Conservation (phyloP, 208 protist species). For the Trypanosoma scelopori region DNA sequence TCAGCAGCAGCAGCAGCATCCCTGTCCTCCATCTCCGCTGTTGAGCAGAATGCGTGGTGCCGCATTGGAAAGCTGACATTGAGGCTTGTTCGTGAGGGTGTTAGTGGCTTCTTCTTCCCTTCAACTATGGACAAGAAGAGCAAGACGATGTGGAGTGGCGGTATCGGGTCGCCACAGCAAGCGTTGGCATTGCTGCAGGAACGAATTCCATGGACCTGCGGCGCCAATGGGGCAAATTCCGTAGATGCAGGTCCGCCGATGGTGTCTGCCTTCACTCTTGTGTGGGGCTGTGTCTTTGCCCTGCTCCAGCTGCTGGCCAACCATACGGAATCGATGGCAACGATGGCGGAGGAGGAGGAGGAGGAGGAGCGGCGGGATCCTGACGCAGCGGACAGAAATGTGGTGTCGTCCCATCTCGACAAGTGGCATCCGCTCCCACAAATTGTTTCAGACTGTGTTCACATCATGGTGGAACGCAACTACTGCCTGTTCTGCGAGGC, state of each 20-base stretch:
- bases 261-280: constrained; percentile 20
- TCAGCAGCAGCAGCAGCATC: too few relatives aligned
- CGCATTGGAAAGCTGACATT: constrained; percentile 12
- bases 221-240: background rate
- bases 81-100: constrained; percentile 7
- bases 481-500: constrained; percentile 11
- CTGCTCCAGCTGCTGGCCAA: constrained; percentile 7
- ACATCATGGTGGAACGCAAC: constrained; percentile 23
- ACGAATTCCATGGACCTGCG: constrained; percentile 6
- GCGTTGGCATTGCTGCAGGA: constrained; percentile 12
- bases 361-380: background rate
- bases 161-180: background rate
- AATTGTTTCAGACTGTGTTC: constrained; percentile 15
- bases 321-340: too few relatives aligned
- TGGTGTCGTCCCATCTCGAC: background rate
- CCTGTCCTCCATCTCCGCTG: background rate
- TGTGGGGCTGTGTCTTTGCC: constrained; percentile 11
- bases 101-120: background rate
- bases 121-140: background rate
- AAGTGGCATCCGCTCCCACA: background rate
- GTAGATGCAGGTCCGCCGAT: background rate
- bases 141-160: background rate
- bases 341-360: background rate
- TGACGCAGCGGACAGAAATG: background rate
- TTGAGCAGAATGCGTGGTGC: constrained; percentile 10